These are phyloP conservation scores for Rhizopogon vesiculosus DNA, from an alignment of 768 basidiomycete species.

Conservation along the genomic window DNA sequence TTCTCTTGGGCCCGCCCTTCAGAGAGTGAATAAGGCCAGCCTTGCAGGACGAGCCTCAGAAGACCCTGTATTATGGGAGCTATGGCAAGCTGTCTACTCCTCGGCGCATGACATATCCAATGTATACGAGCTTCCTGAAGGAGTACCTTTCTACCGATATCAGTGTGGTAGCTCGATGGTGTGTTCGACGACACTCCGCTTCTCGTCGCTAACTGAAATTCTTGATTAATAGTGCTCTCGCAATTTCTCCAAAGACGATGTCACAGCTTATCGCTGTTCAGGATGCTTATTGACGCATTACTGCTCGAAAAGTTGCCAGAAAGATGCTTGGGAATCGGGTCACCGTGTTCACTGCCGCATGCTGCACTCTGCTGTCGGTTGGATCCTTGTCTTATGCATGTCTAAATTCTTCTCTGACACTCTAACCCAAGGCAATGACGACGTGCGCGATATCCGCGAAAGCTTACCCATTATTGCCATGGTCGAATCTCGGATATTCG, in stretches of 20 bases:
- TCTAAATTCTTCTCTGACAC: background rate
- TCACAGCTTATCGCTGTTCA: background rate
- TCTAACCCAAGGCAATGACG: background rate
- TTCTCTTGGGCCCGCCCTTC: background rate
- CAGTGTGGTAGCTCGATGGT: background rate
- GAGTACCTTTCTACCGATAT: slow-evolving; percentile 1
- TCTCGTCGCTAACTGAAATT: background rate
- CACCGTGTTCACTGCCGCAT: background rate
- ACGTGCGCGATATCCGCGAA: background rate
- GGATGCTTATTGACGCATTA: background rate
- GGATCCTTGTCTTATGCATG: background rate
- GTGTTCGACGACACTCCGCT: background rate
- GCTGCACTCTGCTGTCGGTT: background rate
- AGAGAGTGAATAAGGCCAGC: background rate
- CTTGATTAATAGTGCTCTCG: background rate
- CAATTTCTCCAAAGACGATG: background rate
- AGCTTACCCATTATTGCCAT: background rate
- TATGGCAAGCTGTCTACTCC: background rate
- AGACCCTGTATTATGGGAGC: background rate
- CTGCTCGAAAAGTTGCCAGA: background rate
- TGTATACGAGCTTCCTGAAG: background rate
- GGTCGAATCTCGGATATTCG: background rate
- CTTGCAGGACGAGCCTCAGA: background rate
- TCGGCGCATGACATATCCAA: background rate
- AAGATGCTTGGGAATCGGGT: background rate